Conservation (phyloP, 805 yeast species). For the Candida nitratophila region DNA sequence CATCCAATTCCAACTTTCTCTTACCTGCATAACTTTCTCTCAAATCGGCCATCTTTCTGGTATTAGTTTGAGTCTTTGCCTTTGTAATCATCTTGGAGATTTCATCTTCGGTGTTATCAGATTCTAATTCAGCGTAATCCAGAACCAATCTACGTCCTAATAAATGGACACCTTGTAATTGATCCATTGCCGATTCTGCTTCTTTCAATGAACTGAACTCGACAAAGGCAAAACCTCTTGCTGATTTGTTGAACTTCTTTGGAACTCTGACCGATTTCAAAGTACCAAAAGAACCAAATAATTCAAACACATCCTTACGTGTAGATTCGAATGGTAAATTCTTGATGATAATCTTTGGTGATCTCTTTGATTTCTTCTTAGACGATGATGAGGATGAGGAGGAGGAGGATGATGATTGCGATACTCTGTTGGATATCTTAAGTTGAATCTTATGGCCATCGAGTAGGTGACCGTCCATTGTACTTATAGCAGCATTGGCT, state of each 20-base stretch:
- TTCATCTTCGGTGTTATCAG: slow-evolving; percentile 82
- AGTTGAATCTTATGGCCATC: slow-evolving; percentile 89
- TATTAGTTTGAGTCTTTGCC: slow-evolving; percentile 74
- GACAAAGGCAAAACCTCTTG: slow-evolving; percentile 97
- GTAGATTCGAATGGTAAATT: slow-evolving; percentile 96
- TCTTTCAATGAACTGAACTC: slow-evolving; percentile 83
- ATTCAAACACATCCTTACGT: slow-evolving; percentile 84
- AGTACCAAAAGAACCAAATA: slow-evolving; percentile 92
- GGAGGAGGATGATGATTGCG: slow-evolving; percentile 35
- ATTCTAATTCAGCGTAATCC: slow-evolving; percentile 83
- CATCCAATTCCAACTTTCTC: slow-evolving; percentile 62
- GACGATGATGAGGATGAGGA: slow-evolving; percentile 17
- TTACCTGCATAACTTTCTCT: slow-evolving; percentile 58
- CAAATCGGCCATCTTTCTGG: slow-evolving; percentile 66
- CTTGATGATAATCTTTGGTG: slow-evolving; percentile 86
- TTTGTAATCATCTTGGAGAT: slow-evolving; percentile 85
- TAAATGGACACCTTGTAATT: slow-evolving; percentile 92
- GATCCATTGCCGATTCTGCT: slow-evolving; percentile 91
- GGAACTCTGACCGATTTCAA: slow-evolving; percentile 93
- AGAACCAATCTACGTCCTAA: slow-evolving; percentile 90
- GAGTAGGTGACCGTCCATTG: slow-evolving; percentile 67
- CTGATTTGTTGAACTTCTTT: slow-evolving; percentile 87
- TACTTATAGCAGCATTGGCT: slow-evolving; percentile 68
- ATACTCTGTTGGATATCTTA: slow-evolving; percentile 72
- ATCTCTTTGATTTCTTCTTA: slow-evolving; percentile 32